Base-by-base conservation (phyloP, 1,284 basidiomycete genomes). In the Tylopilus sp. region DNA sequence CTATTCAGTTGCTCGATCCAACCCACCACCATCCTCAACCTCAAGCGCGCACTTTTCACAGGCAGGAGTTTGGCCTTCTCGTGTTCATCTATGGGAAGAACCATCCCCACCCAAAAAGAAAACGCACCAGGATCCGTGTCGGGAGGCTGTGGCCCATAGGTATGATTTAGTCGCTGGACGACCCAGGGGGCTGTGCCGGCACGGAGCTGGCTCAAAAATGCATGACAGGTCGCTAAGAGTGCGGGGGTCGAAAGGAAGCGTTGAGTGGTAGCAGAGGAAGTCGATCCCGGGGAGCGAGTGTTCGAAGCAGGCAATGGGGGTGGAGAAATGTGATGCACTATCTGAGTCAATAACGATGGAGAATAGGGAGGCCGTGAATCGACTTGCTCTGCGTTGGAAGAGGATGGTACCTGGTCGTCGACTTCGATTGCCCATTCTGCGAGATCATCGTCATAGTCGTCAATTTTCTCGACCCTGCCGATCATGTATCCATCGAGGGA, bases 51-150 rank as follows among this genome's bases (percentile, higher is more conserved):
- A 49, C 84, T 89, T 53, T 87, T 82, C 52, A 97, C 89, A 3
- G 93, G 91, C n/a, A 97, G 73, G n/a, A 97, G 74, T 58, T 91
- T 89, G 16, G 91, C 89, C 70, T 96, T 96, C 72, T 97, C 92
- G 60, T 87, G 81, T 58, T 97, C 92, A 64, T 96, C 92, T 60
- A 97, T 93, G n/a, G 94, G 95, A 53, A 97, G 83, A 18, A 96
- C 81, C 64, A 86, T 75, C 1, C 90, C 92, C 74, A 97, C 92
- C 89, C 92, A 97, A 68, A 89, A 97, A 31, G 82, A 82, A 64
- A 96, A 94, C 36, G 78, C 73, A 34, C 76, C 76, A 0, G 84
- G 77, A 64, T 89, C 81, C 8, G 60, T 74, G 54, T 69, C 82
- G 67, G 82, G 78, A 1, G 84, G 88, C 75, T 88, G 85, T 2